Evolutionary conservation across 179 eudicot species (phyloP).

Genomic region (Heliamphora pulchella): DNA sequence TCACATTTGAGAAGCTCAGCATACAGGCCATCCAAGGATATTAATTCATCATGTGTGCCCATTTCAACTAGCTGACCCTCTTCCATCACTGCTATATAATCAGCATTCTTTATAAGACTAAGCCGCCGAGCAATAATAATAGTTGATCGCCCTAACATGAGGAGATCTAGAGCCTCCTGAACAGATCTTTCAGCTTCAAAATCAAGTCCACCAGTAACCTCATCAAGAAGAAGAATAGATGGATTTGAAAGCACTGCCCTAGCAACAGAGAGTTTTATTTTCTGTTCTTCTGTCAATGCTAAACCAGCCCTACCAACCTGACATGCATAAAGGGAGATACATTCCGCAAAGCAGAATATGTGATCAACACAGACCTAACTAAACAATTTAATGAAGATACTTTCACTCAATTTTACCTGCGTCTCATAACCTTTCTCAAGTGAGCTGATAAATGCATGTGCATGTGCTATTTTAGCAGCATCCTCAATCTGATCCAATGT

Average conservation of each 20-base stretch:
- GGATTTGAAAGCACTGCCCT: conserved; percentile 95
- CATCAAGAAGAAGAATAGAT: conserved; percentile 93
- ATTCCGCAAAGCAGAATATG: not conserved
- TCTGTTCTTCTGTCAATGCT: conserved; percentile 86
- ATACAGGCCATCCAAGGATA: conserved; percentile 81
- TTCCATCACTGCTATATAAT: conserved; percentile 98
- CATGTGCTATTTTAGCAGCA: conserved; percentile 97
- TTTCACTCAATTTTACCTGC: conserved; percentile 46
- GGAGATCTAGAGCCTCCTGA: conserved; percentile 86
- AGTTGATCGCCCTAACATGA: conserved; percentile 95
- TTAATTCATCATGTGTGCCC: conserved; percentile 94
- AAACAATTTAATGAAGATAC: conserved; percentile 1
- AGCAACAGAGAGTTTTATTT: conserved; percentile 91
- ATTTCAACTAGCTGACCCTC: conserved; percentile 98
- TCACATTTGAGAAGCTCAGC: conserved; percentile 96
- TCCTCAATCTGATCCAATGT: conserved; percentile 87
- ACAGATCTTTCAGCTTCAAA: conserved; percentile 97
- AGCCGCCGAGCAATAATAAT: conserved; percentile 92
- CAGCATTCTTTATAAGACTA: conserved; percentile 87
- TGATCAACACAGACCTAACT: not conserved
- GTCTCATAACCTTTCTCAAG: conserved; percentile 89
- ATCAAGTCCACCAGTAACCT: conserved; percentile 99
- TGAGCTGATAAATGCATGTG: conserved; percentile 89
- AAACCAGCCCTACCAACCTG: conserved; percentile 94
- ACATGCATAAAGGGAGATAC: conserved; percentile 13